Percentiles rank a stretch among this genome's conserved stretches.
Evolutionary conservation across 768 basidiomycete species (phyloP).

Genomic region (Kwoniella dejecticola): DNA sequence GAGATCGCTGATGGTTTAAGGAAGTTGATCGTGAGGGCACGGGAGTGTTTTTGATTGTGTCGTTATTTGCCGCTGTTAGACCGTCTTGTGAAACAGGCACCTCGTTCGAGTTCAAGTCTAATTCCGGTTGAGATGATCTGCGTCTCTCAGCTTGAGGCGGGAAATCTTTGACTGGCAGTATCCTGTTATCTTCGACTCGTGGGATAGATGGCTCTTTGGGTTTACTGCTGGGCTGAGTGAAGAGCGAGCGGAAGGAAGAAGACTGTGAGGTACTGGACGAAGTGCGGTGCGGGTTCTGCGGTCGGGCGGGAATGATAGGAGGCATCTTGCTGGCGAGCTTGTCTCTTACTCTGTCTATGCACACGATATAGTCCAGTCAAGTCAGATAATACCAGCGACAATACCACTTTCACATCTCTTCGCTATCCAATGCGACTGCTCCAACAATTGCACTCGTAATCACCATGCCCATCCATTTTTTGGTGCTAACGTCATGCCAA

Average conservation of each 20-base stretch:
- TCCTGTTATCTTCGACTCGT: slow-evolving; percentile 3
- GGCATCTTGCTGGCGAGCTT: neutral
- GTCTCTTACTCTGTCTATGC: neutral
- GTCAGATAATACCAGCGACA: neutral
- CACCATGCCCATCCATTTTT: too few relatives aligned
- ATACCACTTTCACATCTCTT: too few relatives aligned
- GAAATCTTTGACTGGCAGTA: slow-evolving; percentile 14
- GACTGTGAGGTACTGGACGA: slow-evolving; percentile 1
- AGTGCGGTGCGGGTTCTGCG: neutral
- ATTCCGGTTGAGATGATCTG: slow-evolving; percentile 2
- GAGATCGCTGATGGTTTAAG: neutral
- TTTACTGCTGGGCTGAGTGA: slow-evolving; percentile 8
- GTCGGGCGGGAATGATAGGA: neutral
- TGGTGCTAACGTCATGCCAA: too few relatives aligned
- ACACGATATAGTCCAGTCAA: neutral
- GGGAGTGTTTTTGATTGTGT: neutral
- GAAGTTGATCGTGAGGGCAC: neutral
- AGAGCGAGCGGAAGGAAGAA: slow-evolving; percentile 6
- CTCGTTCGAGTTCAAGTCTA: neutral
- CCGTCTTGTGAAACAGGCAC: neutral
- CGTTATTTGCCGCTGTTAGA: neutral
- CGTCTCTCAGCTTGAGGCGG: slow-evolving; percentile 13
- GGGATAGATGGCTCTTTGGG: neutral
- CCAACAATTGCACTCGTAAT: too few relatives aligned
- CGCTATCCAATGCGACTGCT: neutral